A percentile compares a stretch with the other conserved stretches of the same genome.
These are phyloP conservation scores for Colletotrichum camelliae DNA, from an alignment of 2,329 filamentous ascomycete genomes.

Conservation along the genomic window DNA sequence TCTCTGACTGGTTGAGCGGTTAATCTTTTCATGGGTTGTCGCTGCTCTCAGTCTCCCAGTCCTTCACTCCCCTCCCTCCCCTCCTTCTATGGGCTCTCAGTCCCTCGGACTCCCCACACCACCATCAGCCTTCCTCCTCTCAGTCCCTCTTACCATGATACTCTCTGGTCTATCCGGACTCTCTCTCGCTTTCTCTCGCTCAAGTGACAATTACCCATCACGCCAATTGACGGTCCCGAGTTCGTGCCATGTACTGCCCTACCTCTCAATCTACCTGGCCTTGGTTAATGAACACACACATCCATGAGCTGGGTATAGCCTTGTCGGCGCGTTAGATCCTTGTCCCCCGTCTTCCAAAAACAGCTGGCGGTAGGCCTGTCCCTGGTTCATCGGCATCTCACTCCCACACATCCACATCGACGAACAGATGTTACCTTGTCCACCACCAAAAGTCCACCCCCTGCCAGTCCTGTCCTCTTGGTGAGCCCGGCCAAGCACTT, in stretches of 20 bases:
- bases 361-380: constrained; percentile 29
- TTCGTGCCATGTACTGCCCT: constrained; percentile 19
- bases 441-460: constrained; percentile 12
- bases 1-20: background rate
- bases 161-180: constrained; percentile 3
- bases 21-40: constrained; percentile 4
- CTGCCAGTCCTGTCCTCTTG: constrained; percentile 22
- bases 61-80: background rate
- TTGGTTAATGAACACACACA: constrained; percentile 15
- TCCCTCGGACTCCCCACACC: constrained; percentile 21
- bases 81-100: constrained; percentile 8
- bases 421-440: constrained; percentile 45
- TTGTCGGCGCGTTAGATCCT: constrained; percentile 32
- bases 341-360: constrained; percentile 35
- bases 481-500: constrained; percentile 23
- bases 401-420: constrained; percentile 42
- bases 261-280: background rate
- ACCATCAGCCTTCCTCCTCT: constrained; percentile 8
- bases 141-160: background rate
- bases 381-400: constrained; percentile 35
- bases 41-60: background rate
- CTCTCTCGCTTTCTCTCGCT: background rate
- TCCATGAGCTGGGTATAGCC: constrained; percentile 26
- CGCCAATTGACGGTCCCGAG: background rate
- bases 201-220: constrained; percentile 9